These are phyloP conservation scores for Gloeophyllum trabeum DNA, from an alignment of 768 basidiomycete species.

Conservation along the genomic window DNA sequence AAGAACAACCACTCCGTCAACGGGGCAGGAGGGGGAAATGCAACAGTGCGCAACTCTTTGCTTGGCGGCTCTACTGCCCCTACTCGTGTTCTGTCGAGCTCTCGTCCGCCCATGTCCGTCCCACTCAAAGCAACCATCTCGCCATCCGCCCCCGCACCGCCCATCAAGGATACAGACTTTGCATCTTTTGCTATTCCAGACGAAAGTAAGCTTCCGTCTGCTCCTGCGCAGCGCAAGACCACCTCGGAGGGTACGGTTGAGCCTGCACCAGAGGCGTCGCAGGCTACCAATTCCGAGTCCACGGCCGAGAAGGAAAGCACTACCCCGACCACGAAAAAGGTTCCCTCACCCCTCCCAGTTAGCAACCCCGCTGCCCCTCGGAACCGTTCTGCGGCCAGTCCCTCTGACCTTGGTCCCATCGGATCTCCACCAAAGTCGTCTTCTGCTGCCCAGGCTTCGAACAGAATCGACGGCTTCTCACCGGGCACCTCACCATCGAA, in stretches of 20 bases:
- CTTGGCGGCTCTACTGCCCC: slow-evolving; percentile 60
- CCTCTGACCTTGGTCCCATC: slow-evolving; percentile 68
- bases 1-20: slow-evolving; percentile 24
- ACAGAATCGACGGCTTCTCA: slow-evolving; percentile 35
- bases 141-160: slow-evolving; percentile 71
- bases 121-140: slow-evolving; percentile 63
- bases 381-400: slow-evolving; percentile 24
- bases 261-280: slow-evolving; percentile 3
- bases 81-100: slow-evolving; percentile 33
- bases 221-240: slow-evolving; percentile 22
- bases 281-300: slow-evolving; percentile 3
- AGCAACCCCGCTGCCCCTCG: slow-evolving; percentile 39
- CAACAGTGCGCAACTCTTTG: slow-evolving; percentile 20
- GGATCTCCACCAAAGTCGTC: slow-evolving; percentile 61
- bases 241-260: too few species aligned
- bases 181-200: slow-evolving; percentile 58
- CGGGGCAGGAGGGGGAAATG: slow-evolving; percentile 17
- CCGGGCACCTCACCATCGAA: slow-evolving; percentile 49
- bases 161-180: slow-evolving; percentile 67
- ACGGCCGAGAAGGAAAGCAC: slow-evolving; percentile 3
- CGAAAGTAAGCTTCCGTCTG: slow-evolving; percentile 34
- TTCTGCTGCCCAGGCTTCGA: slow-evolving; percentile 19
- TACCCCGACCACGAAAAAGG: slow-evolving; percentile 26
- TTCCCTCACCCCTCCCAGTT: slow-evolving; percentile 34
- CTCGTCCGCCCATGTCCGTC: slow-evolving; percentile 55